Evolutionary conservation across 1,284 basidiomycete species (phyloP), one percentile per base, ranked within the genome.

Genomic region (Tremellales sp.): DNA sequence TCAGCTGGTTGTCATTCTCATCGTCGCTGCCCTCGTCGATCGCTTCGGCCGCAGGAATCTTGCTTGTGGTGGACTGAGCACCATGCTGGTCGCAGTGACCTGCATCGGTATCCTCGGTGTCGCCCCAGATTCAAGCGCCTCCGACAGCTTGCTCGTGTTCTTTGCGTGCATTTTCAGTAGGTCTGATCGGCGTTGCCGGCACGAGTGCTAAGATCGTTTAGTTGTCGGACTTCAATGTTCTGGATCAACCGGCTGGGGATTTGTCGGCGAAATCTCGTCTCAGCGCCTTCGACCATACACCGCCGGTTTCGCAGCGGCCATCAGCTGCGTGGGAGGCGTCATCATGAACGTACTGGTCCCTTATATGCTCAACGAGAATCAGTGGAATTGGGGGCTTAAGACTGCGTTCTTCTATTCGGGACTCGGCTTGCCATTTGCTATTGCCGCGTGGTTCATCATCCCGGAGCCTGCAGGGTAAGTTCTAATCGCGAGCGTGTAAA

Each of bases 201-300:
- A 31, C 2, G 12, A 15, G 24, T 43, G 13, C 37, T 17, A 4
- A 37, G 25, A 8, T 19, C 26, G 7, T 33, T 12, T 46, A 56
- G 54, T 54, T n/a, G 54, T 56, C 33, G 52, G 54, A 10, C 53
- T 61, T 6, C 52, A 54, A 42, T 54, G 52, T 29, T 54, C 56
- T 8, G 57, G 57, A 29, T 49, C 57, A 2, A 54, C 52, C 44
- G 62, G 62, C 5, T 64, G 58, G 56, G 50, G 51, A 17, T 62
- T 52, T 41, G 52, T 62, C 19, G 62, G 60, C 8, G 62, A 64
- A 44, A 23, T 59, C 17, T 52, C 58, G 0, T 56, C 62, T 17
- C 58, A 61, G 37, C 39, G 53, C 36, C 54, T 62, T 3, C 50
- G 62, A 42, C 43, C 62, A 1, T 35, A 51, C 35, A 62, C 59